Evolutionary conservation across 116 monocot genomes (phyloP).

Genomic region (Zostera marina): DNA sequence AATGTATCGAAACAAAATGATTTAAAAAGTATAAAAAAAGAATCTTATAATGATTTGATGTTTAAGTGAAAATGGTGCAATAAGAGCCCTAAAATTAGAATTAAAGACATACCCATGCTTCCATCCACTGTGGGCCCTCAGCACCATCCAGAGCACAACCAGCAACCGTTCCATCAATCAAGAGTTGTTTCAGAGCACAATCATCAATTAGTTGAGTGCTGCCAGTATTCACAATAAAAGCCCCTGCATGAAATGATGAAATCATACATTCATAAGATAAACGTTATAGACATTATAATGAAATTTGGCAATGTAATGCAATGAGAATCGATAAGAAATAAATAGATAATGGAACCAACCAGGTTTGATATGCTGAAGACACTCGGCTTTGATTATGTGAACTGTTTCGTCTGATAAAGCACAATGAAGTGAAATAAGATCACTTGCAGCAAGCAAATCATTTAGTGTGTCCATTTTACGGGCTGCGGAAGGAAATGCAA

Average conservation of each 20-base stretch:
- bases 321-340: background rate
- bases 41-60: background rate
- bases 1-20: background rate
- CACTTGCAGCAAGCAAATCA: conserved; percentile 91
- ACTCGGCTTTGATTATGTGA: conserved; percentile 77
- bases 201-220: conserved; percentile 96
- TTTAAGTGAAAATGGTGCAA: background rate
- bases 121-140: conserved; percentile 99
- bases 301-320: no score
- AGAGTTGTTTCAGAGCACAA: conserved; percentile 83
- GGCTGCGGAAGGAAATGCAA: conserved; percentile 79
- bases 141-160: conserved; percentile 99
- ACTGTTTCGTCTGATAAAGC: conserved; percentile 59
- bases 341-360: conserved; percentile 25
- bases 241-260: conserved; percentile 38
- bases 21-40: no score
- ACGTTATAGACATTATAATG: background rate
- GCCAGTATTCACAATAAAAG: conserved; percentile 89
- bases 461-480: conserved; percentile 97
- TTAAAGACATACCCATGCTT: conserved; percentile 99
- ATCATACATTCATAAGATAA: no score
- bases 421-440: conserved; percentile 96
- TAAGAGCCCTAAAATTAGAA: conserved; percentile 27
- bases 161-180: conserved; percentile 93
- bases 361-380: conserved; percentile 88